Conservation (phyloP, 1,139 yeast species). For the Hyphopichia pseudoburtonii region DNA sequence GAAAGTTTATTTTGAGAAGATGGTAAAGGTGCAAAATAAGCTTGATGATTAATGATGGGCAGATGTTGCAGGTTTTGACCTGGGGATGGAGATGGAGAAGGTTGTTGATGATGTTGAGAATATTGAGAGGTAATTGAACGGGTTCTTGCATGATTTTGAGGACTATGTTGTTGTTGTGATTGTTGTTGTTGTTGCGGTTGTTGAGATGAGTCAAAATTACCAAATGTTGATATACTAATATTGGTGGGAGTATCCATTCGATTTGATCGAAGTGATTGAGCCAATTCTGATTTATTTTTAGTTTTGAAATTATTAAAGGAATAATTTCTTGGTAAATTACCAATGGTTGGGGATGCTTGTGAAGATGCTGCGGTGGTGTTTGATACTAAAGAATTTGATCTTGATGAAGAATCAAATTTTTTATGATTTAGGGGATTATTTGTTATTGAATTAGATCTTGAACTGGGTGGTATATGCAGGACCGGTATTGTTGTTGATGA, state of each 20-base stretch:
- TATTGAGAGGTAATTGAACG: slow-evolving; percentile 11
- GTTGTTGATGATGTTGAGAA: slow-evolving; percentile 7
- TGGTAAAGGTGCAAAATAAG: slow-evolving; percentile 5
- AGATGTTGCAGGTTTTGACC: slow-evolving; percentile 4
- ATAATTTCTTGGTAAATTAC: neutral
- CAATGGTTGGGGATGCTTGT: neutral
- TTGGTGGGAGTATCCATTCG: slow-evolving; percentile 35
- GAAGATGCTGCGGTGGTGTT: neutral
- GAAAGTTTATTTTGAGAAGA: slow-evolving; percentile 4
- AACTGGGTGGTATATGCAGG: too few species aligned
- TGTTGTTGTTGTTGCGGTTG: neutral
- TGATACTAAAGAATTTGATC: neutral
- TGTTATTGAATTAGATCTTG: too few species aligned
- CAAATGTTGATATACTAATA: slow-evolving; percentile 15
- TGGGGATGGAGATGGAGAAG: slow-evolving; percentile 11
- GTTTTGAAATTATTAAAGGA: slow-evolving; percentile 22
- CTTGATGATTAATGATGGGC: slow-evolving; percentile 10
- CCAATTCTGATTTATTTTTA: slow-evolving; percentile 21
- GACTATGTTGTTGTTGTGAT: slow-evolving; percentile 16
- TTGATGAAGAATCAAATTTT: neutral
- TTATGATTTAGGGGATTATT: too few species aligned
- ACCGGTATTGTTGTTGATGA: too few species aligned
- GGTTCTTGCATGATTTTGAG: slow-evolving; percentile 17
- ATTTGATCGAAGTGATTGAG: slow-evolving; percentile 27
- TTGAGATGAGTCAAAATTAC: neutral